phyloP scores from a whole-genome alignment of 1,284 basidiomycete species.

The Tilletiaria anomala region DNA sequence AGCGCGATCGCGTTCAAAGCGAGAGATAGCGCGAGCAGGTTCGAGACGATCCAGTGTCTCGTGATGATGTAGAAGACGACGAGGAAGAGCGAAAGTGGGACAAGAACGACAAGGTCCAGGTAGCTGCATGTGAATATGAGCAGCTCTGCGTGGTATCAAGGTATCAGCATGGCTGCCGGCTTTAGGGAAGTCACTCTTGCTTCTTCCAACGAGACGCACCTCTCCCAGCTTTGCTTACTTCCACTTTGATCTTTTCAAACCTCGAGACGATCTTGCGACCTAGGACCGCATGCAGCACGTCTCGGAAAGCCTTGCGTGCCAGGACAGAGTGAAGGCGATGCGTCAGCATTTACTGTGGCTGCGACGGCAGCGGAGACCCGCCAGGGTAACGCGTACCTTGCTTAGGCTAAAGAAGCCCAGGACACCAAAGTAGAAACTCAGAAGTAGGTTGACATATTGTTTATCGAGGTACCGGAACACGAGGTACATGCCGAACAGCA shows the following conservation, averaged over 20 bases:
- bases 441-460: slow-evolving; percentile 23
- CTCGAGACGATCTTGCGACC: too few relatives aligned
- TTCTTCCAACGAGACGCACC: slow-evolving; percentile 14
- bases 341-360: too few relatives aligned
- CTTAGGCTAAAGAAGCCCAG: slow-evolving; percentile 25
- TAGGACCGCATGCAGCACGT: too few relatives aligned
- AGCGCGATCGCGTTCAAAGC: slow-evolving; percentile 66
- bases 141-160: too few relatives aligned
- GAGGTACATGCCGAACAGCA: slow-evolving; percentile 27
- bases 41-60: slow-evolving; percentile 56
- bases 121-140: slow-evolving; percentile 37
- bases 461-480: slow-evolving; percentile 36
- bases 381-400: too few relatives aligned
- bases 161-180: too few relatives aligned
- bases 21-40: slow-evolving; percentile 70
- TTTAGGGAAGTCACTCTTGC: too few relatives aligned
- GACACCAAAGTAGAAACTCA: slow-evolving; percentile 33
- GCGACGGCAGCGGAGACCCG: too few relatives aligned
- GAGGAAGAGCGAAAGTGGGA: slow-evolving; percentile 54
- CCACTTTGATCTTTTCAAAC: too few relatives aligned
- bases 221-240: too few relatives aligned
- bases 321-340: too few relatives aligned
- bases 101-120: slow-evolving; percentile 48
- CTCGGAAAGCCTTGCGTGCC: too few relatives aligned
- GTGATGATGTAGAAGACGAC: slow-evolving; percentile 53